Evolutionary conservation across 2,329 filamentous ascomycete species (phyloP).

Genomic region (Cadophora luteo-olivacea): DNA sequence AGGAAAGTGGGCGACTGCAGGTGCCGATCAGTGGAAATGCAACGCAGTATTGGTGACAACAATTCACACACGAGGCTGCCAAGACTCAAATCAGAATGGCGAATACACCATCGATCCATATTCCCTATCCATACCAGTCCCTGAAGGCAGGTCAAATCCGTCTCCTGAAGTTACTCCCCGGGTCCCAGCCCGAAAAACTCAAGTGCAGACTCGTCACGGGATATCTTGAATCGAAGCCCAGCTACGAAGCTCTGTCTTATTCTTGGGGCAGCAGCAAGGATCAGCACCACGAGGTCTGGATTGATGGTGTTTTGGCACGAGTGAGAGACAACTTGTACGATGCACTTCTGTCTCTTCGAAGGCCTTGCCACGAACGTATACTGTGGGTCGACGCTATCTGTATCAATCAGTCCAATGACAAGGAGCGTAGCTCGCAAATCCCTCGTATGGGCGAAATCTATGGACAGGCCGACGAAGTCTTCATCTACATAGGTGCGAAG

Average conservation of each 20-base stretch:
- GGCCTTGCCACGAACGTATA: background rate
- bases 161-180: slow-evolving; percentile 2
- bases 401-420: background rate
- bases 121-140: background rate
- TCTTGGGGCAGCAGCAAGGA: slow-evolving; percentile 6
- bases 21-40: slow-evolving; percentile 8
- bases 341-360: background rate
- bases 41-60: slow-evolving; percentile 5
- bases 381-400: background rate
- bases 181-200: background rate
- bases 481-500: background rate
- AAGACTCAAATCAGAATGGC: slow-evolving; percentile 16
- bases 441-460: slow-evolving; percentile 1
- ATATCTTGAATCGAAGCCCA: background rate
- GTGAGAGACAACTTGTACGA: background rate
- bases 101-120: slow-evolving; percentile 10
- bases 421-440: slow-evolving; percentile 4
- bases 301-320: background rate
- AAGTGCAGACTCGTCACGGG: background rate
- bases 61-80: background rate
- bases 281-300: background rate
- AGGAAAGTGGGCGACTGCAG: slow-evolving; percentile 4
- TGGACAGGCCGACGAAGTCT: background rate
- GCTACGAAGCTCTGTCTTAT: background rate
- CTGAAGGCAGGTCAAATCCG: background rate